These are phyloP conservation scores for Pezizomycotina sp. DNA, from an alignment of 2,329 filamentous ascomycete genomes.

Conservation along the genomic window DNA sequence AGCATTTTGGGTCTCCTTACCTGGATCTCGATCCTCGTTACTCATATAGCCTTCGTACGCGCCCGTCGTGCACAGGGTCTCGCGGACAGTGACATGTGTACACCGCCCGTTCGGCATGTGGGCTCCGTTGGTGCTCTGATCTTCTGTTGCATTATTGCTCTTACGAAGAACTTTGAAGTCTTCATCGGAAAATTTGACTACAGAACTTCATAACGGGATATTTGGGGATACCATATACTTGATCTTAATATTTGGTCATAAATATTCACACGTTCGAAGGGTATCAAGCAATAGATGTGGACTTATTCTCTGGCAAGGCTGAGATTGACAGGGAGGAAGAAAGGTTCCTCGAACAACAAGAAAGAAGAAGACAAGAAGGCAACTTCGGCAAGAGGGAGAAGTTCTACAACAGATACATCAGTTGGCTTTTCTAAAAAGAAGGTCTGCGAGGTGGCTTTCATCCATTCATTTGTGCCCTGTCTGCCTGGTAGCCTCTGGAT, in stretches of 20 bases:
- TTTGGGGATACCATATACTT: conserved; percentile 58
- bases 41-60: conserved; percentile 49
- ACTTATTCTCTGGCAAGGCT: conserved; percentile 58
- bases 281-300: conserved; percentile 43
- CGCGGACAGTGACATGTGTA: conserved; percentile 31
- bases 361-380: too few species aligned
- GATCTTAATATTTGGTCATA: conserved; percentile 51
- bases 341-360: too few species aligned
- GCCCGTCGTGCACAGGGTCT: conserved; percentile 46
- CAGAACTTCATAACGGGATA: conserved; percentile 66
- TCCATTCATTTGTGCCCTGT: too few species aligned
- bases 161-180: conserved; percentile 70
- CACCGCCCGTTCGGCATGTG: conserved; percentile 45
- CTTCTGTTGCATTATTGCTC: conserved; percentile 54
- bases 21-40: conserved; percentile 51
- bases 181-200: conserved; percentile 54
- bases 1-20: conserved; percentile 51
- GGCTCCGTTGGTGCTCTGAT: conserved; percentile 52
- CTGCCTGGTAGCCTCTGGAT: too few species aligned
- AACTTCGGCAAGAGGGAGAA: too few species aligned
- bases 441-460: too few species aligned
- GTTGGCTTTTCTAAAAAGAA: too few species aligned
- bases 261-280: conserved; percentile 40
- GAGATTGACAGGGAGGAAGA: conserved; percentile 57
- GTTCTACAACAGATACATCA: too few species aligned